A percentile compares a stretch with the other conserved stretches of the same genome.
Conservation (phyloP, 345 rosid species). For the Eucalyptus guilfoylei region DNA sequence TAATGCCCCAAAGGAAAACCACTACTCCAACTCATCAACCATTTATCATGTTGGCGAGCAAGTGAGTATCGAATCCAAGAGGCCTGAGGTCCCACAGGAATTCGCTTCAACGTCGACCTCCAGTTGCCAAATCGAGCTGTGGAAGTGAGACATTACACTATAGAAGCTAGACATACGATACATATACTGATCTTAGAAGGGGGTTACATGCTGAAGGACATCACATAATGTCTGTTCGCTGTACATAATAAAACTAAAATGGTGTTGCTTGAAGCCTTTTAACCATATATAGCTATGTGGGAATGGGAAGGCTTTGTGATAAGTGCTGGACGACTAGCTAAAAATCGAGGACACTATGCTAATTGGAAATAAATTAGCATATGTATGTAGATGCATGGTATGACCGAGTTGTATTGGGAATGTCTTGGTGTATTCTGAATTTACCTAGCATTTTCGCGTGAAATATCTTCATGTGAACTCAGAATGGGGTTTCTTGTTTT, state of each 20-base stretch:
- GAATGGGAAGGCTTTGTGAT: not conserved
- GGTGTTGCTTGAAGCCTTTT: constrained; percentile 4
- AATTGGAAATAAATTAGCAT: not conserved
- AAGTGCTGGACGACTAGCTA: not conserved
- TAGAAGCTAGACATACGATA: constrained; percentile 7
- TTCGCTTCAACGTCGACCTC: constrained; percentile 40
- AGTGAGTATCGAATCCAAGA: constrained; percentile 29
- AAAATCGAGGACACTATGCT: not conserved
- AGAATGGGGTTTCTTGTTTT: not conserved
- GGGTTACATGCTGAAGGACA: not conserved
- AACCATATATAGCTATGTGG: not conserved
- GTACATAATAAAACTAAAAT: constrained; percentile 50
- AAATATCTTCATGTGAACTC: not conserved
- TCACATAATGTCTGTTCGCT: not conserved
- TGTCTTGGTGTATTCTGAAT: not conserved
- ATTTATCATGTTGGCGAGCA: constrained; percentile 31
- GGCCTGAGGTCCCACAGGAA: constrained; percentile 48
- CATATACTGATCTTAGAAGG: constrained; percentile 31
- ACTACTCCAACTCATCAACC: constrained; percentile 7
- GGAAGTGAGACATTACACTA: constrained; percentile 49
- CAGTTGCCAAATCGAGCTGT: constrained; percentile 71
- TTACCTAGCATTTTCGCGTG: not conserved
- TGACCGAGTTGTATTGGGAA: not conserved
- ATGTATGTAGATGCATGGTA: not conserved
- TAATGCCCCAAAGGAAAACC: constrained; percentile 30